Evolutionary conservation across 176 grass and related monocot genomes (phyloP).

Genomic region (Carex pumila): DNA sequence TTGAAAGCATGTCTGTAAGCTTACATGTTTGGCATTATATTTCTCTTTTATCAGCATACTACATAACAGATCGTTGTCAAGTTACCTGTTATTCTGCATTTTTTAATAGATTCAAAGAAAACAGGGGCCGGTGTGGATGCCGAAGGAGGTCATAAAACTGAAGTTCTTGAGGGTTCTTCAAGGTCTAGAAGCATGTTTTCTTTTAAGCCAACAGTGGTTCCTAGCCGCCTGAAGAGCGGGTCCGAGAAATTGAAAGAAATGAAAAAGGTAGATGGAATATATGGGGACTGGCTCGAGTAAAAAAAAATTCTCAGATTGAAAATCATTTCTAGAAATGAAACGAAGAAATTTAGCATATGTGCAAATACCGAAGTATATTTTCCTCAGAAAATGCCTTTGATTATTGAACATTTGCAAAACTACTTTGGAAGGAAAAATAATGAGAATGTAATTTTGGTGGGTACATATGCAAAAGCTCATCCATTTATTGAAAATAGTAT

Average conservation of each 20-base stretch:
- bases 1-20: not conserved
- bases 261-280: conserved; percentile 12
- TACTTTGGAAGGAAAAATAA: not conserved
- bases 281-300: conserved; percentile 16
- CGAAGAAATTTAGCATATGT: not conserved
- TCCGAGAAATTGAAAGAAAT: conserved; percentile 13
- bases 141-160: not conserved
- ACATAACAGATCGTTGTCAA: not conserved
- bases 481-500: not conserved
- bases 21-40: not conserved
- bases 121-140: not conserved
- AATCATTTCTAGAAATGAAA: not conserved
- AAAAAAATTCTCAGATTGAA: not conserved
- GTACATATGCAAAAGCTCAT: not conserved
- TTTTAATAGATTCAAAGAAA: conserved; percentile 4
- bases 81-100: not conserved
- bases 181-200: conserved; percentile 14
- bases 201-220: not conserved
- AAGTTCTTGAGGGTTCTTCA: not conserved
- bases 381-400: not conserved
- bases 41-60: not conserved
- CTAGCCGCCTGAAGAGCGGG: not conserved
- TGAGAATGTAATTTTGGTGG: not conserved
- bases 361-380: not conserved
- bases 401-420: not conserved